Evolutionary conservation across 2,329 filamentous ascomycete species (phyloP), one percentile per base, ranked within the genome.

Genomic region (Sphaerulina vaccinii): DNA sequence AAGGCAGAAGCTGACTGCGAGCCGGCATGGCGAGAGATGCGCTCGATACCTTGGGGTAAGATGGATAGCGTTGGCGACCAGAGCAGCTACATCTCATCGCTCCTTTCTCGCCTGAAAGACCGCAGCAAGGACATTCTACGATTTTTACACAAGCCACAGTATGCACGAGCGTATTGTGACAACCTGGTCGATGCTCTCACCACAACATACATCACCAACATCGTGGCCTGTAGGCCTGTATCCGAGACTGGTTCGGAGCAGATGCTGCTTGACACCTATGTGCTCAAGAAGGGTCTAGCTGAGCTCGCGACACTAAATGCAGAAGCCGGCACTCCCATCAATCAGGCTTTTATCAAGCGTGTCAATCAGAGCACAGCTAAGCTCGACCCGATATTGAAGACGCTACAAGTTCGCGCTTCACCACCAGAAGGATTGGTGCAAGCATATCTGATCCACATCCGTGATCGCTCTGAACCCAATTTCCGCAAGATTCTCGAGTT

Each of bases 181-280:
- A 92, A 97, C 59, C 75, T 97, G n/a, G 88, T 97, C 33, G 93
- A 99, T 68, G 80, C 88, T 57, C 75, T 97, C 57, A 87, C 88
- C 13, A 87, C 79, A 51, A 80, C 84, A 1, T 97, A 93, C 68
- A 82, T 96, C 59, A 76, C 79, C 57, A 95, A 87, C 65, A 86
- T 97, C 52, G 89, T 95, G 36, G 87, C 89, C 66, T 96, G 90
- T 71, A 85, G 85, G 60, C 93, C 93, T 0, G 87, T 99, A 42
- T 92, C 90, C 4, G 93, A 97, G 72, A 88, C 90, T 49, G 93
- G 91, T 10, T 93, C 93, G 9, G 92, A 99, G 70, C 93, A 96
- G 83, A 96, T 99, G 90, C 79, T 97, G 16, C 82, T 99, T 3
- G 93, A 99, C 71, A 91, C 92, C 58, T 97, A 97, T 65, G 88